Evolutionary conservation across 1,139 yeast species (phyloP).

Genomic region (Blastobotrys serpentis): DNA sequence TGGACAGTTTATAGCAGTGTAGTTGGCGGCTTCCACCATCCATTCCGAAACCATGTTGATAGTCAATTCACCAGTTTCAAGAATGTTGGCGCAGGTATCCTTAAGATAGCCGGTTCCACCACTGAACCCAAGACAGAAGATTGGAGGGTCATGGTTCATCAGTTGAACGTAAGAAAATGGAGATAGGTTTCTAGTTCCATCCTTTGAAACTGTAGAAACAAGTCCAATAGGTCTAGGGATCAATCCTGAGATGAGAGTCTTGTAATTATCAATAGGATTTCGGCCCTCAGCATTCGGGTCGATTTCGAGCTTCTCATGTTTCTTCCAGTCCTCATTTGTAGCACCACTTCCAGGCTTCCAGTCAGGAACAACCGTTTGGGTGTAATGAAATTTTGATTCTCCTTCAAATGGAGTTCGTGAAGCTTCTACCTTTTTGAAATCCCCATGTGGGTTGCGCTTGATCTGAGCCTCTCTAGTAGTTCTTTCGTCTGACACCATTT

Average conservation of each 20-base stretch:
- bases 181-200: slow-evolving; percentile 52
- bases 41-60: slow-evolving; percentile 61
- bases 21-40: slow-evolving; percentile 64
- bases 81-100: slow-evolving; percentile 51
- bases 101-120: slow-evolving; percentile 44
- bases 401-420: slow-evolving; percentile 29
- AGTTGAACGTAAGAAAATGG: slow-evolving; percentile 59
- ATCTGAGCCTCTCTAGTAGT: background rate
- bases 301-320: slow-evolving; percentile 46
- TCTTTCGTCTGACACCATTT: slow-evolving; percentile 2
- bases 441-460: slow-evolving; percentile 8
- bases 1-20: slow-evolving; percentile 50
- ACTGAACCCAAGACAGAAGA: slow-evolving; percentile 52
- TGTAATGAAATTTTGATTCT: slow-evolving; percentile 20
- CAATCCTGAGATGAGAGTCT: slow-evolving; percentile 49
- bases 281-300: slow-evolving; percentile 53
- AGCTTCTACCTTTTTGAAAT: slow-evolving; percentile 21
- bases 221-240: slow-evolving; percentile 63
- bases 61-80: slow-evolving; percentile 56
- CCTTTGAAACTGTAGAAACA: slow-evolving; percentile 46
- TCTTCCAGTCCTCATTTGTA: slow-evolving; percentile 37
- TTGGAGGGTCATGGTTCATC: slow-evolving; percentile 57
- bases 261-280: slow-evolving; percentile 48
- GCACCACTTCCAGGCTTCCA: slow-evolving; percentile 58
- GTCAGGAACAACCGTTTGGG: slow-evolving; percentile 34